Conservation (phyloP, 306 rosid species). For the Rosa multiflora region DNA sequence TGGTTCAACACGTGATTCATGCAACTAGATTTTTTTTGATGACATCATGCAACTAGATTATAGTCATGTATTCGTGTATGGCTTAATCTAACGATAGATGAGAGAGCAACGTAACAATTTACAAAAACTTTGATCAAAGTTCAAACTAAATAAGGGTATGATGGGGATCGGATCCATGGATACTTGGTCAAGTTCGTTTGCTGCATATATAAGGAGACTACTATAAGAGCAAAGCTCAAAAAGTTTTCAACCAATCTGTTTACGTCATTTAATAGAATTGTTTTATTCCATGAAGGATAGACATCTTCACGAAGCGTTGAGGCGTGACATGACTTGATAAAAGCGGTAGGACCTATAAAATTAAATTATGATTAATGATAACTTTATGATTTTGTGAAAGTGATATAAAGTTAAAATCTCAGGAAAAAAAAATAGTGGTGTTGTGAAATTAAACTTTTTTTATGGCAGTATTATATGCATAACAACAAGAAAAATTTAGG, state of each 20-base stretch:
- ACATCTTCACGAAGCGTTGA: background rate
- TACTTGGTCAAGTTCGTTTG: background rate
- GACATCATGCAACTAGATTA: too few relatives aligned
- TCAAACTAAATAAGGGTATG: background rate
- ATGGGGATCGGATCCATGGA: background rate
- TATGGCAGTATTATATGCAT: background rate
- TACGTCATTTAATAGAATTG: background rate
- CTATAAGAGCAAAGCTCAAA: background rate
- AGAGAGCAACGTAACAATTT: background rate
- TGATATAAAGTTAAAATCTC: background rate
- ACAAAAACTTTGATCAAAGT: background rate
- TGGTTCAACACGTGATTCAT: background rate
- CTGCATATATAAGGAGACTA: background rate
- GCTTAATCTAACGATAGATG: background rate
- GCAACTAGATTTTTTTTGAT: background rate
- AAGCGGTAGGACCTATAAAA: conserved; percentile 14
- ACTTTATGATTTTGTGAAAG: background rate
- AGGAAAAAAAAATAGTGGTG: background rate
- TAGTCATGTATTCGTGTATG: background rate
- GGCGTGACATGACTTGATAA: background rate
- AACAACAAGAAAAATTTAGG: too few relatives aligned
- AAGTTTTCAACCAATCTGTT: background rate
- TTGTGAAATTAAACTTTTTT: background rate
- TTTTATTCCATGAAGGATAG: background rate
- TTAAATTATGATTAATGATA: background rate